A percentile compares a stretch with the other conserved stretches of the same genome.
Conservation (phyloP, 768 basidiomycete genomes). For the Trametes punicea region DNA sequence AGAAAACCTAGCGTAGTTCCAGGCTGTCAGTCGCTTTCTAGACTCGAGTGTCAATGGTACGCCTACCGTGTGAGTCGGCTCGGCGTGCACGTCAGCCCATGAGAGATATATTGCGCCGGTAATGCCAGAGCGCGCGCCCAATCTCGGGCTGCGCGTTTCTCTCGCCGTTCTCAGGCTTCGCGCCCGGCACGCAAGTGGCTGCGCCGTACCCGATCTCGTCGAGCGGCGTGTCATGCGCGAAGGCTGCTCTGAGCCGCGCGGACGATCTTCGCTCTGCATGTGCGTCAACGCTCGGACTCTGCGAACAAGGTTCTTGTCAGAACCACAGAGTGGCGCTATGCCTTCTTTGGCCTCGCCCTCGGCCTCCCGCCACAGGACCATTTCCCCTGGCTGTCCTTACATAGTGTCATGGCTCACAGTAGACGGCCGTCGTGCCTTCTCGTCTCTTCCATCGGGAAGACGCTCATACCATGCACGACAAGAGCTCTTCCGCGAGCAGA, state of each 20-base stretch:
- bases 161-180: background rate
- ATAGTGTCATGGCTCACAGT: no score
- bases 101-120: conserved; percentile 1
- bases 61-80: conserved; percentile 1
- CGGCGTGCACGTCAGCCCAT: background rate
- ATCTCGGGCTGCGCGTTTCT: conserved; percentile 3
- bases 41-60: background rate
- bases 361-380: conserved; percentile 12
- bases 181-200: no score
- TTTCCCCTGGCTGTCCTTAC: background rate
- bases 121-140: background rate
- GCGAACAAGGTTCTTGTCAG: conserved; percentile 1
- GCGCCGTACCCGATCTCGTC: background rate
- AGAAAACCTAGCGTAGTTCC: background rate
- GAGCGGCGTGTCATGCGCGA: background rate
- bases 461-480: no score
- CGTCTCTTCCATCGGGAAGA: no score
- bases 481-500: no score
- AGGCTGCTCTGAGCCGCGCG: background rate
- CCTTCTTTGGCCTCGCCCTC: background rate
- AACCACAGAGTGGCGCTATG: background rate
- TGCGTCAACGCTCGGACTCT: background rate
- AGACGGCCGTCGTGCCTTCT: no score
- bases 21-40: no score
- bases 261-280: background rate